Percentiles rank a stretch among this genome's conserved stretches.
Evolutionary conservation across 169 alveolate species (phyloP).

Genomic region (Plasmodium inui): DNA sequence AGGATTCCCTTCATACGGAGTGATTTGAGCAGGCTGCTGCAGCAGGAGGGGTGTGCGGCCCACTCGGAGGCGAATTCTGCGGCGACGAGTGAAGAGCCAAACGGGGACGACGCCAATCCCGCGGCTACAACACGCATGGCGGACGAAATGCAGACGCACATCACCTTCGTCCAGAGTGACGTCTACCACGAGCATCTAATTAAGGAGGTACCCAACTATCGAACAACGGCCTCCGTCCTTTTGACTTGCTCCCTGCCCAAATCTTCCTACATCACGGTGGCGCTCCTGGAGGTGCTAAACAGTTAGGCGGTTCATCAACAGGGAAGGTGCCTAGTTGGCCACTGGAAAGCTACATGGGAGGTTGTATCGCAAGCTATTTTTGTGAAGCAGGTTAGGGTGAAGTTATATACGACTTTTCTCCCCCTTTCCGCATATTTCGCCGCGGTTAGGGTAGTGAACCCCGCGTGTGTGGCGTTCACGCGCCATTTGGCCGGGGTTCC

Average conservation of each 20-base stretch:
- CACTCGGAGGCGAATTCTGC: not conserved
- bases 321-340: not conserved
- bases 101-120: not conserved
- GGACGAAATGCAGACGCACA: constrained; percentile 10
- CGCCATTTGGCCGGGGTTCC: not conserved
- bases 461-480: not conserved
- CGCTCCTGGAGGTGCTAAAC: constrained; percentile 79
- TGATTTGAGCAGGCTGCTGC: constrained; percentile 11
- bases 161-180: constrained; percentile 8
- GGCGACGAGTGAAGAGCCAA: not conserved
- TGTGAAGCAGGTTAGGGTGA: not conserved
- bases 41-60: not conserved
- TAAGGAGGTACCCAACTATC: constrained; percentile 62
- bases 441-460: not conserved
- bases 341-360: not conserved
- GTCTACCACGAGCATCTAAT: constrained; percentile 47
- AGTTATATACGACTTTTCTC: not conserved
- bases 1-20: constrained; percentile 69
- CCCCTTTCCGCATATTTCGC: not conserved
- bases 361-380: not conserved
- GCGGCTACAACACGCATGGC: not conserved
- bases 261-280: constrained; percentile 81
- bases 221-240: constrained; percentile 50
- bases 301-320: not conserved
- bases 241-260: constrained; percentile 80